These are phyloP conservation scores for Saccharomycopsis amapae DNA, from an alignment of 805 yeast species.

Conservation along the genomic window DNA sequence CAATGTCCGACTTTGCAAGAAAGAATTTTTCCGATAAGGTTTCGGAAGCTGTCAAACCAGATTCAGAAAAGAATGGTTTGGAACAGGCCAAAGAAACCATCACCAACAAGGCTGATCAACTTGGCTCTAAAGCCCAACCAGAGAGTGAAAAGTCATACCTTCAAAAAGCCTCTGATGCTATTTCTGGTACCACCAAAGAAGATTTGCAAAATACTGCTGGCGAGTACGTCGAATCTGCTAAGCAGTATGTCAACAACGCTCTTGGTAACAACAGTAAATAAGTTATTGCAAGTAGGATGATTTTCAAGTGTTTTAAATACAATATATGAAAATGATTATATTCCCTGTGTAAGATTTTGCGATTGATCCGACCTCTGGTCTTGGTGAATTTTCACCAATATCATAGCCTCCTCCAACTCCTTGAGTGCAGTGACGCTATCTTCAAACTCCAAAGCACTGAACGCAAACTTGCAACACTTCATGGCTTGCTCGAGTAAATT, in stretches of 20 bases:
- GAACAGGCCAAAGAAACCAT: constrained; percentile 67
- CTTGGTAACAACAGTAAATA: constrained; percentile 28
- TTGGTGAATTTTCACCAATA: background rate
- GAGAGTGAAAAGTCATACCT: constrained; percentile 58
- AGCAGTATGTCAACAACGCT: constrained; percentile 40
- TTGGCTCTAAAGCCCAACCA: constrained; percentile 54
- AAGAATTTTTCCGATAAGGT: constrained; percentile 66
- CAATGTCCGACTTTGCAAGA: constrained; percentile 45
- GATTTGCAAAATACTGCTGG: constrained; percentile 43
- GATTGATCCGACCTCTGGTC: background rate
- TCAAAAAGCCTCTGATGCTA: constrained; percentile 50
- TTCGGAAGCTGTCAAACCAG: constrained; percentile 62
- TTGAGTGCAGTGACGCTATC: constrained; percentile 60
- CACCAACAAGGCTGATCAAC: constrained; percentile 60
- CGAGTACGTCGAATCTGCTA: constrained; percentile 52
- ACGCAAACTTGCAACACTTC: constrained; percentile 45
- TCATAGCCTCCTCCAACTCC: constrained; percentile 33
- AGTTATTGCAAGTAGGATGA: background rate
- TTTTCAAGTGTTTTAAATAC: background rate
- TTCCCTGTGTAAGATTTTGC: background rate
- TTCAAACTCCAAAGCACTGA: constrained; percentile 72
- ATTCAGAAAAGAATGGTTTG: constrained; percentile 53
- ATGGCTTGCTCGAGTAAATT: constrained; percentile 3
- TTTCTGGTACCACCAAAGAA: constrained; percentile 35
- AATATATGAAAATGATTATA: background rate